phyloP scores from a whole-genome alignment of 2,329 filamentous ascomycete genomes.

The Ustulina deusta region DNA sequence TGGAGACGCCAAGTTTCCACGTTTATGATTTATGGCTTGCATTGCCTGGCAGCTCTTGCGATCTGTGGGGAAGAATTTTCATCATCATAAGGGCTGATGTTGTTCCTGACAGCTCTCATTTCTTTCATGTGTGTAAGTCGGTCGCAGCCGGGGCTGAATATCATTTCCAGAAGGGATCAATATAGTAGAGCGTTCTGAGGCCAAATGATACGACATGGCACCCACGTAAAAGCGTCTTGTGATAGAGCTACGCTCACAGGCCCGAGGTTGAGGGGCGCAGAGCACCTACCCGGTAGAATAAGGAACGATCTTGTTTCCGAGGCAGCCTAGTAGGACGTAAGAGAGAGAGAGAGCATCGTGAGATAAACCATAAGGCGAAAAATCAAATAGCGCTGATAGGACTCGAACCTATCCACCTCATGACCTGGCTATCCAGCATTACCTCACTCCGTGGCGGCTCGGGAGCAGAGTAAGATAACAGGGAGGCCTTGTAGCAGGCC shows the following conservation, averaged over 20 bases:
- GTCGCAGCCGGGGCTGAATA: too few relatives aligned
- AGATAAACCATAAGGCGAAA: too few relatives aligned
- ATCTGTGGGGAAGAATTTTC: neutral
- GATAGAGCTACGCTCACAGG: neutral
- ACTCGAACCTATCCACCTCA: too few relatives aligned
- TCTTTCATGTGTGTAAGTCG: neutral
- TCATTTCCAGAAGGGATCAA: too few relatives aligned
- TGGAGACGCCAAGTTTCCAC: neutral
- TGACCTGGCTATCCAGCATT: too few relatives aligned
- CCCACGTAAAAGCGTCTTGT: neutral
- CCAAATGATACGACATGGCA: neutral
- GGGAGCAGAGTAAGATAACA: neutral
- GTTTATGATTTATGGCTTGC: neutral
- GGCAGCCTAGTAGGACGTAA: neutral
- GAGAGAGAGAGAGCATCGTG: too few relatives aligned
- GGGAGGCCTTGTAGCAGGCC: neutral
- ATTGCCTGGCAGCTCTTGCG: neutral
- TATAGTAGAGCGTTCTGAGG: neutral
- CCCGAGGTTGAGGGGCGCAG: neutral
- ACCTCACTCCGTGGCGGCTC: neutral
- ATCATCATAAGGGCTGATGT: conserved; percentile 15
- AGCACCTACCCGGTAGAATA: conserved; percentile 1
- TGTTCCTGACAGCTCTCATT: neutral
- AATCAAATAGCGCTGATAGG: too few relatives aligned
- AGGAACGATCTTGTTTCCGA: neutral